Conservation (phyloP, 164 flowering plant species). For the Dillenia turbinata region DNA sequence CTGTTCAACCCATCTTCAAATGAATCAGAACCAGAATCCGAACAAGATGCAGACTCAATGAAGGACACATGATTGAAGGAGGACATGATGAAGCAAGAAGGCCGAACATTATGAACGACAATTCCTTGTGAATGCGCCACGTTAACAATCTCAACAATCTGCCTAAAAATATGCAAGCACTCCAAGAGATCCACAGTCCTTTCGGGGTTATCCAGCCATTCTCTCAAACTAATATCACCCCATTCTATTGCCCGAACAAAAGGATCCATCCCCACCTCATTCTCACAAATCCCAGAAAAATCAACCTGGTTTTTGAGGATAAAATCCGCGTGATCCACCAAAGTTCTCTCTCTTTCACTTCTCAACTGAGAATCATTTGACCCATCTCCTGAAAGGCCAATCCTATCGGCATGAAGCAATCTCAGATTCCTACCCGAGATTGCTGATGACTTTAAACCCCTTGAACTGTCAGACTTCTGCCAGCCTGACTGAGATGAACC, state of each 20-base stretch:
- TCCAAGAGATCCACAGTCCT: constrained; percentile 66
- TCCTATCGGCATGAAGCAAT: constrained; percentile 21
- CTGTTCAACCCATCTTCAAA: constrained; percentile 42
- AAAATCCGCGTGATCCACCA: constrained; percentile 21
- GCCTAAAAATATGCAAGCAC: constrained; percentile 83
- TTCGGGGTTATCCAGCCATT: constrained; percentile 85
- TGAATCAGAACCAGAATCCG: constrained; percentile 85
- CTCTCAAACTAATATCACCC: constrained; percentile 81
- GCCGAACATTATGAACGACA: constrained; percentile 84
- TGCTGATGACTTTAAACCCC: constrained; percentile 48
- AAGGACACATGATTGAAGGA: constrained; percentile 83
- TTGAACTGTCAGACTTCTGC: constrained; percentile 49
- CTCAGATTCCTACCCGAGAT: constrained; percentile 41
- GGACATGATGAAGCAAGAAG: constrained; percentile 95
- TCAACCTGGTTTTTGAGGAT: constrained; percentile 34
- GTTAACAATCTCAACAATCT: constrained; percentile 77
- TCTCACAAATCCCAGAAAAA: constrained; percentile 37
- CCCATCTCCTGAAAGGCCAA: constrained; percentile 30
- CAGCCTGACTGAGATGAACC: constrained; percentile 67
- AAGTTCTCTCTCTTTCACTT: constrained; percentile 24
- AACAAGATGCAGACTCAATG: constrained; percentile 91
- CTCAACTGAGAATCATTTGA: constrained; percentile 27
- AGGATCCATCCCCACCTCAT: constrained; percentile 28
- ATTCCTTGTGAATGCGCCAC: constrained; percentile 86
- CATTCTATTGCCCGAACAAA: constrained; percentile 30